Base-by-base conservation (phyloP, 345 rosid genomes). In the Rhodomyrtus tomentosa region DNA sequence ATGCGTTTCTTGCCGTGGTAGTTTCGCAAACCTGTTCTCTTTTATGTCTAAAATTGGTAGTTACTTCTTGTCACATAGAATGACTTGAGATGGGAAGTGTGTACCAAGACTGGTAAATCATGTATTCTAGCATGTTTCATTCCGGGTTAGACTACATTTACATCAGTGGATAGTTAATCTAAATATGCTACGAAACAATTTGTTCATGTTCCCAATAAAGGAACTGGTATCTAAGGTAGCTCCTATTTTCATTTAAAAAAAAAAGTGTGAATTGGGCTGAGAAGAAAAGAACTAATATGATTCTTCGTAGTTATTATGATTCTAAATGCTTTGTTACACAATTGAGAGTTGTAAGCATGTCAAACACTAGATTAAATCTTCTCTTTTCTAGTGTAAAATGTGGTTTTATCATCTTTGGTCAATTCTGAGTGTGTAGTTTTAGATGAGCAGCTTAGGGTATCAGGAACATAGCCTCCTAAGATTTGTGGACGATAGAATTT, bases 1-100 rank as follows among this genome's bases (percentile, higher is more conserved):
- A 95, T 96, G 99, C 98, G 96, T 85, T 96, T 96, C 89, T 94
- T 96, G 86, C 98, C 99, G 50, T 95, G 99, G 99, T 95, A 93
- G 79, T 84, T 59, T 68, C 45, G 36, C 79, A 36, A 18, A 68
- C 79, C 45, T 7, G 45, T 68, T 68, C 79, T 68, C 4, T 36
- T 68, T 68, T 68, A 36, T 36, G 32, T 68, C 40, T 68, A 68
- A 68, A 36, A 8, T 36, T 68, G 13, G 24, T 38, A 36, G 79
- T 68, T 68, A 36, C 25, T 68, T 36, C 8, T 32, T 18, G 79
- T 36, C 13, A 68, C 79, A 68, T 9, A 18, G 45, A 68, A 36
- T 68, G 76, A 68, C 22, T 36, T 4, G 24, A 10, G 24, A 18
- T 4, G 13, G 45, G 79, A 21, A 36, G 79, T 20, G 24, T 36